These are phyloP conservation scores for Blastobotrys muscicola DNA, from an alignment of 805 yeast genomes.

Conservation along the genomic window DNA sequence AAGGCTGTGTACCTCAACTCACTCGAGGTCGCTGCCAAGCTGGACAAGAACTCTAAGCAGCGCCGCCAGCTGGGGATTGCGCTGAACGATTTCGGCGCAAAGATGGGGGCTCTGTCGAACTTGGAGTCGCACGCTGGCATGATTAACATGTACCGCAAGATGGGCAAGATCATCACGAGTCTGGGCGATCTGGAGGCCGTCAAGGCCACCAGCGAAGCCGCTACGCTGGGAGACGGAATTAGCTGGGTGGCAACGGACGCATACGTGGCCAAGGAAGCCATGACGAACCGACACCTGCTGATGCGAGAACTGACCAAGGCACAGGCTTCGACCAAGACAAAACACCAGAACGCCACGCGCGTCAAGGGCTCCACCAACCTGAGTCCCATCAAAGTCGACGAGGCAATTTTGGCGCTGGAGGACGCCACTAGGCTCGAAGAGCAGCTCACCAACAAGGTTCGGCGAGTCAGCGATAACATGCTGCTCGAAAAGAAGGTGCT, in stretches of 20 bases:
- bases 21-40: constrained; percentile 40
- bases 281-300: constrained; percentile 83
- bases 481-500: constrained; percentile 59
- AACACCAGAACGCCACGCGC: constrained; percentile 59
- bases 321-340: constrained; percentile 59
- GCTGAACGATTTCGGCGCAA: constrained; percentile 43
- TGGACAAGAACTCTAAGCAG: constrained; percentile 45
- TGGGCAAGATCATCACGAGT: constrained; percentile 57
- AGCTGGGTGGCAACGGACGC: constrained; percentile 61
- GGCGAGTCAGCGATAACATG: constrained; percentile 80
- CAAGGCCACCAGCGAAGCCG: constrained; percentile 61
- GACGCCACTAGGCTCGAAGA: constrained; percentile 70
- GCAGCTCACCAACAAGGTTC: constrained; percentile 64
- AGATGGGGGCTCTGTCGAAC: constrained; percentile 24
- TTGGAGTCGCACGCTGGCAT: constrained; percentile 60
- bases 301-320: constrained; percentile 85
- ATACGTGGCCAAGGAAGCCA: constrained; percentile 80
- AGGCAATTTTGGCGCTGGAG: constrained; percentile 72
- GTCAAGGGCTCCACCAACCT: constrained; percentile 65
- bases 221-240: constrained; percentile 68
- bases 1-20: constrained; percentile 60
- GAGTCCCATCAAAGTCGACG: constrained; percentile 84
- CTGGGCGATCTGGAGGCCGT: constrained; percentile 71
- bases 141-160: constrained; percentile 67
- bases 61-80: constrained; percentile 44